Base-by-base conservation (phyloP, 768 basidiomycete genomes). In the Mycena metata region DNA sequence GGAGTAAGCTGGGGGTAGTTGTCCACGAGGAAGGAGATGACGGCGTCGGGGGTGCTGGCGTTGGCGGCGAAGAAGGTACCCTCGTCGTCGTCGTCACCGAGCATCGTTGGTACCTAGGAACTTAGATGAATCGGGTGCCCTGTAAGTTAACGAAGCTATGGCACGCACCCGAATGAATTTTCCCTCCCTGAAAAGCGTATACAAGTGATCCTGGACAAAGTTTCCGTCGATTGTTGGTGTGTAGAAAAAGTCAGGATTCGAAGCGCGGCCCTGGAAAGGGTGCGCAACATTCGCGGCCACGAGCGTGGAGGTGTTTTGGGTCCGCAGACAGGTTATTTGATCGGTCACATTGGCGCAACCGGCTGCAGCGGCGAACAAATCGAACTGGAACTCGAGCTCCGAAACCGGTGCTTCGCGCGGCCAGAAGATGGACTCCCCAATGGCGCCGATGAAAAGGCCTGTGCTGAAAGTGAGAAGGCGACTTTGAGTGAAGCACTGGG, bases 371-470 rank as follows among this genome's bases (percentile, higher is more conserved):
- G 64, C 64, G 64, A 64, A 64, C 64, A 64, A 64, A 35, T 64
- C 64, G 64, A 64, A 64, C 55, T 64, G 64, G 64, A 64, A 64
- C 35, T 64, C 64, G 46, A 58, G 64, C 51, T 52, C 50, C 39
- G 60, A 51, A 39, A 62, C 60, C 30, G 60, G 60, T 41, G 60
- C 36, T 54, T 62, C 60, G 19, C 60, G 51, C 39, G 60, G 60
- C 60, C 60, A 62, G 49, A 62, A 62, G 41, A 62, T 55, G 30
- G 64, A 64, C 36, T 64, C 64, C 47, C 64, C 64, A 41, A 64
- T 64, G 46, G 64, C 64, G 30, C 55, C 64, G 21, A 58, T 17
- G 45, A 64, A 64, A 47, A 64, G 56, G 54, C 64, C 62, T 55
- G n/a, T 21, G 43, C 43, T 21, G 43, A 42, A 56, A 64, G 30